A percentile compares a stretch with the other conserved stretches of the same genome.
These are phyloP conservation scores for Trichoderma koningiopsis DNA, from an alignment of 2,329 filamentous ascomycete species.

Conservation along the genomic window DNA sequence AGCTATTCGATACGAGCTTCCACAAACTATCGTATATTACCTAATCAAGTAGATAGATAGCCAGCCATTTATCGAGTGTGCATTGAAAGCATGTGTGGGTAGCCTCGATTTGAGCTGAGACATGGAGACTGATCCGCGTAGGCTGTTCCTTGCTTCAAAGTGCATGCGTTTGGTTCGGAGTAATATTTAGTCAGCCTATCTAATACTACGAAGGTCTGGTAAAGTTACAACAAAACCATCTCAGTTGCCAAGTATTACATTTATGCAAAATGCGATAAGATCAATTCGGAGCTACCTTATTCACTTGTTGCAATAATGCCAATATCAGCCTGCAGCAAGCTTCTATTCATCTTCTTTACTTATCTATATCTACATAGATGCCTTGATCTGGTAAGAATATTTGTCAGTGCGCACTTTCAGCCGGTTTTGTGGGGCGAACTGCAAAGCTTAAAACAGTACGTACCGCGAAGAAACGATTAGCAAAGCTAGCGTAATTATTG, in stretches of 20 bases:
- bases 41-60: no score
- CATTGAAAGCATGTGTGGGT: background rate
- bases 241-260: background rate
- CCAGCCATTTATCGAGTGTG: background rate
- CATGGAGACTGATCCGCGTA: background rate
- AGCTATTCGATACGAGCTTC: background rate
- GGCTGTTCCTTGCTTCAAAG: background rate
- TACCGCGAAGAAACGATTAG: background rate
- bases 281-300: background rate
- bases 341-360: background rate
- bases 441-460: background rate
- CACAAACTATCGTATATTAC: background rate
- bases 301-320: background rate
- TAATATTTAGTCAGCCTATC: background rate
- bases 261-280: background rate
- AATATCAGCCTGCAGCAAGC: background rate
- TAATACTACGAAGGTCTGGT: background rate
- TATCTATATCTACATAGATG: background rate
- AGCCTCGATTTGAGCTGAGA: background rate
- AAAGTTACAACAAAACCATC: background rate
- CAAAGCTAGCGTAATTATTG: conserved; percentile 15
- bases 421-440: background rate
- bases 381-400: background rate
- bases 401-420: background rate
- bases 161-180: background rate